phyloP scores from a whole-genome alignment of 2,329 filamentous ascomycete genomes.

The Colletotrichum spaethianum region DNA sequence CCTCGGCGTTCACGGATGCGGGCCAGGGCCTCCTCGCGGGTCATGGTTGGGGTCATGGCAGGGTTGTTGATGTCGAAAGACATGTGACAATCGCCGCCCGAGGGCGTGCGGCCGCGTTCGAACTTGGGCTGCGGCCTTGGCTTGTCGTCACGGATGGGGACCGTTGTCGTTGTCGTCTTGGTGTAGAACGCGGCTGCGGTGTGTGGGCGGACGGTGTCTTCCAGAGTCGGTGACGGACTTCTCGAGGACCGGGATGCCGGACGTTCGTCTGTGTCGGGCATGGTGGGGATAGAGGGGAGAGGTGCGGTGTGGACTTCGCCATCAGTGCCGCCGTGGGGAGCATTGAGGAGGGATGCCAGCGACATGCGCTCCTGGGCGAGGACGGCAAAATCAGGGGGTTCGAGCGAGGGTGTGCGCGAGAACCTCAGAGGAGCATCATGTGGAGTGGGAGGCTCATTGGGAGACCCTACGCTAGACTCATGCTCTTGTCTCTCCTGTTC shows the following conservation, averaged over 20 bases:
- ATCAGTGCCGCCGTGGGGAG: constrained; percentile 59
- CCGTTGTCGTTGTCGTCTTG: constrained; percentile 65
- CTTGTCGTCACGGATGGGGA: constrained; percentile 65
- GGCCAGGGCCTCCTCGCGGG: constrained; percentile 81
- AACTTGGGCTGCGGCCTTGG: constrained; percentile 54
- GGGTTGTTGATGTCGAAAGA: constrained; percentile 70
- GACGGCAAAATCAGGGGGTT: constrained; percentile 72
- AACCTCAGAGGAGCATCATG: constrained; percentile 56
- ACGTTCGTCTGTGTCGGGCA: constrained; percentile 50
- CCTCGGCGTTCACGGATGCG: constrained; percentile 82
- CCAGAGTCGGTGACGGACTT: constrained; percentile 23
- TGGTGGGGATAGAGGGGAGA: constrained; percentile 58
- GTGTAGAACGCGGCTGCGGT: constrained; percentile 64
- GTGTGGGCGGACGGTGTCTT: constrained; percentile 55
- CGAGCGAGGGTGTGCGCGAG: constrained; percentile 73
- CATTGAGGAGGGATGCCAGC: constrained; percentile 73
- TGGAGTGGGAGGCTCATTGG: constrained; percentile 51
- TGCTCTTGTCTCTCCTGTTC: constrained; percentile 44
- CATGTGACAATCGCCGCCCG: constrained; percentile 52
- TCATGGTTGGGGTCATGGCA: constrained; percentile 76
- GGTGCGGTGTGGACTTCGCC: constrained; percentile 50
- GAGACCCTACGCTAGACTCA: constrained; percentile 34
- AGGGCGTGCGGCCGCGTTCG: constrained; percentile 62
- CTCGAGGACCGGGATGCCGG: constrained; percentile 21
- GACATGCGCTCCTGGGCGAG: constrained; percentile 69